Base-by-base conservation (phyloP, 2,329 filamentous ascomycete genomes). In the Stenocarpella maydis region DNA sequence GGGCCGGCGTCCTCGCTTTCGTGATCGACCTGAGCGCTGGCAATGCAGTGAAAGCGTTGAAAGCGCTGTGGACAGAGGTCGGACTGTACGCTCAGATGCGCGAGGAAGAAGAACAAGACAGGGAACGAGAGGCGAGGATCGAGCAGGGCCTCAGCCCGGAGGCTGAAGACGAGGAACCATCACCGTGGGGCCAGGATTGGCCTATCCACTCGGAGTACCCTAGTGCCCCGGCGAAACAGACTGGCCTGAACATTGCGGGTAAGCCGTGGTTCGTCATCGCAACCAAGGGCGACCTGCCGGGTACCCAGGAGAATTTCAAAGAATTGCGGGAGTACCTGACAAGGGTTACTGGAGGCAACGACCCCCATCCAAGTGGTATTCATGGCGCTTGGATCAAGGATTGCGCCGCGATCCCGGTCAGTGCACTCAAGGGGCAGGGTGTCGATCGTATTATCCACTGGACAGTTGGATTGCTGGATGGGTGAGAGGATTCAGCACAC, bases 241-340 rank as follows among this genome's bases (percentile, higher is more conserved):
- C 79, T 4, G 84, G 80, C n/a, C 77, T 92, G n/a, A 89, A 91
- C 49, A 97, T 98, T 73, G 92, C 92, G n/a, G 88, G 88, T 41
- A 99, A 99, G 82, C 95, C 96, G 0, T 99, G 96, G 96, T 96
- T 97, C 76, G 95, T 98, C 6, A 90, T 98, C 52, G 95, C 93
- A 1, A 98, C 95, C 24, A 98, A 98, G 81, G 95, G 93, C 0
- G 95, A 98, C 78, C 78, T 97, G 67, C 88, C 90, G 4, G 87
- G 87, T 3, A 97, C 96, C 2, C 88, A 94, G 78, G 87, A 89
- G 28, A 97, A 96, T 77, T 99, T 93, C 78, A 80, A 79, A 43
- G 80, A 82, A 64, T 82, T 99, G 74, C 89, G 90, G 73, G 80
- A 81, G 10, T 97, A 98, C 79, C 81, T 99, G 4, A 84, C 87